Percentiles rank a stretch among this genome's conserved stretches.
Conservation (phyloP, 2,329 filamentous ascomycete genomes). For the Monilinia fructigena region DNA sequence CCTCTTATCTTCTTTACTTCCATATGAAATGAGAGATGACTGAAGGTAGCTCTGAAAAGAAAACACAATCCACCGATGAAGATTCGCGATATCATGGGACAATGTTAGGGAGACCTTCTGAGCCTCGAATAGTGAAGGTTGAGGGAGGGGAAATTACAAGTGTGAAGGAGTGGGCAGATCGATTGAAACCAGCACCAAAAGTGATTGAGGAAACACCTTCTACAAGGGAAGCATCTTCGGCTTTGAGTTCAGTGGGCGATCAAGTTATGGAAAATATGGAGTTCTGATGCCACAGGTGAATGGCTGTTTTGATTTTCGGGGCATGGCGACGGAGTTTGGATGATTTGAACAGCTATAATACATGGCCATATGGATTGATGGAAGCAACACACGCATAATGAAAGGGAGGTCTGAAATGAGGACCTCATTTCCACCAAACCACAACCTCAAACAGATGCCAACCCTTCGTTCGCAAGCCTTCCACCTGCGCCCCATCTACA, state of each 20-base stretch:
- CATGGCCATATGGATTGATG: conserved; percentile 19
- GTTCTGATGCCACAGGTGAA: conserved; percentile 29
- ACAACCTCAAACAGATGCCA: conserved; percentile 31
- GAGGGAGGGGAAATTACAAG: conserved; percentile 72
- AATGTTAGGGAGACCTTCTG: conserved; percentile 70
- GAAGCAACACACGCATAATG: background rate
- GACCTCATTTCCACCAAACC: background rate
- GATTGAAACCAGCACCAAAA: conserved; percentile 37
- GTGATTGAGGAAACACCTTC: conserved; percentile 26
- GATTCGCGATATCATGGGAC: conserved; percentile 85
- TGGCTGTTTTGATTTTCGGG: conserved; percentile 18
- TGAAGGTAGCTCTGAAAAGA: conserved; percentile 70
- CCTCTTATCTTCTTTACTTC: background rate
- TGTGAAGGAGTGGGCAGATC: conserved; percentile 63
- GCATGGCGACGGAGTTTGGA: conserved; percentile 40
- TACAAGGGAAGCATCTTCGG: conserved; percentile 37
- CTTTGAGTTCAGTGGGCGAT: conserved; percentile 39
- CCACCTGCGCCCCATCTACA: conserved; percentile 38
- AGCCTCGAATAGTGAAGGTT: conserved; percentile 70
- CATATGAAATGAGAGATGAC: conserved; percentile 25
- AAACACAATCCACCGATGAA: conserved; percentile 85
- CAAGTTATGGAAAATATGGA: conserved; percentile 39
- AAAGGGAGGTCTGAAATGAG: background rate
- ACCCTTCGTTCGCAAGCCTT: conserved; percentile 37
- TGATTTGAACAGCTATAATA: conserved; percentile 27